Conservation (phyloP, 2,329 filamentous ascomycete genomes). For the Pochonia chlamydosporia region DNA sequence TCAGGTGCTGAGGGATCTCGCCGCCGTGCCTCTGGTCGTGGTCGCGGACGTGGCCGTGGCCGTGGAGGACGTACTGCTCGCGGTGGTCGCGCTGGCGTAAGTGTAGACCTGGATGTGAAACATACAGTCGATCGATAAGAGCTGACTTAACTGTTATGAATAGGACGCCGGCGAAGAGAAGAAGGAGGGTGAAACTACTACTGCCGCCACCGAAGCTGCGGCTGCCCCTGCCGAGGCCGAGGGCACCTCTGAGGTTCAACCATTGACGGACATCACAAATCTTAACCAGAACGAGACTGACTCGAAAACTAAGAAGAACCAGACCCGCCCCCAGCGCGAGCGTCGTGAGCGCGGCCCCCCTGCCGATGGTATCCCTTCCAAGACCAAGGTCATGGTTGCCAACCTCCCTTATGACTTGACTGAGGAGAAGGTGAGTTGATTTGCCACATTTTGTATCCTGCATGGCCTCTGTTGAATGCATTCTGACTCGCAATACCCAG, state of each 20-base stretch:
- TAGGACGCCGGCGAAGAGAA: slow-evolving; percentile 35
- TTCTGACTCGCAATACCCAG: slow-evolving; percentile 38
- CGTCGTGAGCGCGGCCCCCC: slow-evolving; percentile 84
- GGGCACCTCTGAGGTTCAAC: slow-evolving; percentile 46
- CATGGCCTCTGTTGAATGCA: not conserved
- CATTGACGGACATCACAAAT: slow-evolving; percentile 58
- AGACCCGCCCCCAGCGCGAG: slow-evolving; percentile 52
- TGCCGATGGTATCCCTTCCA: slow-evolving; percentile 94
- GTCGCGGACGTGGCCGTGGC: slow-evolving; percentile 64
- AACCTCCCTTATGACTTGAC: slow-evolving; percentile 98
- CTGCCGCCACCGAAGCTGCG: slow-evolving; percentile 38
- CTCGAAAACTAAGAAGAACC: slow-evolving; percentile 52
- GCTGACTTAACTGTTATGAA: slow-evolving; percentile 12
- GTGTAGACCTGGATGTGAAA: slow-evolving; percentile 7
- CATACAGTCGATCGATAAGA: slow-evolving; percentile 28
- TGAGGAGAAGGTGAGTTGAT: slow-evolving; percentile 79
- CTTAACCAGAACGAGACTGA: slow-evolving; percentile 48
- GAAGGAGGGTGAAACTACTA: slow-evolving; percentile 36
- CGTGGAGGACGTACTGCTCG: slow-evolving; percentile 61
- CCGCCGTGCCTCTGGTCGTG: slow-evolving; percentile 57
- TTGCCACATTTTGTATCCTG: slow-evolving; percentile 8
- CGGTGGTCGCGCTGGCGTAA: slow-evolving; percentile 39
- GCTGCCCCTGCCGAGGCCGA: slow-evolving; percentile 40
- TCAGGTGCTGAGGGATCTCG: slow-evolving; percentile 61
- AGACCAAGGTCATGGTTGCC: slow-evolving; percentile 99